Percentiles rank a stretch among this genome's conserved stretches.
phyloP scores from a whole-genome alignment of 148 eudicot species.

The Cornus florida region DNA sequence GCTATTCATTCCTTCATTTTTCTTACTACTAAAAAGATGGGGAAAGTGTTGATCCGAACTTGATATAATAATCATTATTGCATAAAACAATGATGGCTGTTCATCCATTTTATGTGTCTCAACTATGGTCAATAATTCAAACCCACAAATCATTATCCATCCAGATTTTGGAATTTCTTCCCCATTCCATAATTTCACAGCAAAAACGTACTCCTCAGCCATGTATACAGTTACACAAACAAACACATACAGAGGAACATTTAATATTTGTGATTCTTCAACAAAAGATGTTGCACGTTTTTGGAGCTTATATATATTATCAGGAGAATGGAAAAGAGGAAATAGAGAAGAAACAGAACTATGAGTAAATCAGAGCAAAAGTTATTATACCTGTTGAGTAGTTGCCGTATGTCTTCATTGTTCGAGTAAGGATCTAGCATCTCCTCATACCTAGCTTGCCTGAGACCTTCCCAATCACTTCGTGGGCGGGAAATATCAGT shows the following conservation, averaged over 20 bases:
- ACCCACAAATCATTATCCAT: not conserved
- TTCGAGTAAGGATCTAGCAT: conserved; percentile 50
- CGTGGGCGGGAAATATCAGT: conserved; percentile 72
- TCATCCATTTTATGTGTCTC: not conserved
- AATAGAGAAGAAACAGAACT: not conserved
- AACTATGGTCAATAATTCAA: not conserved
- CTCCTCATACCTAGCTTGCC: conserved; percentile 76
- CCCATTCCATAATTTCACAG: not conserved
- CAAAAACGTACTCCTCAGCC: not conserved
- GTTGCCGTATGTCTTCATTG: conserved; percentile 66
- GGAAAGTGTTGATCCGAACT: not conserved
- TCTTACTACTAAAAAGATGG: not conserved
- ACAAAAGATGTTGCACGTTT: not conserved
- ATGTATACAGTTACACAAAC: not conserved
- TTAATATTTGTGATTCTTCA: not conserved
- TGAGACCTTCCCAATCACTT: conserved; percentile 79
- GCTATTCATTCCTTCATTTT: no score
- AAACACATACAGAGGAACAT: not conserved
- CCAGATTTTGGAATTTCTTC: not conserved
- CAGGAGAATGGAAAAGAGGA: not conserved
- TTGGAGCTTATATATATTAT: not conserved
- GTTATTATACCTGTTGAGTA: conserved; percentile 60
- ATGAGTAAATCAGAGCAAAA: conserved; percentile 1
- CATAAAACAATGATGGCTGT: not conserved
- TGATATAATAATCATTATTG: not conserved